Evolutionary conservation across 805 yeast species (phyloP).

Genomic region (Lachancea kluyveri): DNA sequence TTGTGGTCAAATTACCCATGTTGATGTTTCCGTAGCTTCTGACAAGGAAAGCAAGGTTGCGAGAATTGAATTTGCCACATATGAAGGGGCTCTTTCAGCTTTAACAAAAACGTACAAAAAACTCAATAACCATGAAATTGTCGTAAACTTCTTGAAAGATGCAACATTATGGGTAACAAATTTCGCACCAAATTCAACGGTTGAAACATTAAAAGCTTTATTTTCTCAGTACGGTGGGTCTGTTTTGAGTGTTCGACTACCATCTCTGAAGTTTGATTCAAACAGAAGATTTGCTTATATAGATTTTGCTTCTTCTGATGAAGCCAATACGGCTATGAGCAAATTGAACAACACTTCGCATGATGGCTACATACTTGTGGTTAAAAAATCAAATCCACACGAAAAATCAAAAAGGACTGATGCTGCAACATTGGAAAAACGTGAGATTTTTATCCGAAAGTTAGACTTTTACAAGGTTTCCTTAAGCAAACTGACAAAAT

Average conservation of each 20-base stretch:
- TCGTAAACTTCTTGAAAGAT: constrained; percentile 39
- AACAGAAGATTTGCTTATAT: constrained; percentile 70
- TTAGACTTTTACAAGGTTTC: constrained; percentile 41
- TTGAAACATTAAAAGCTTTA: constrained; percentile 33
- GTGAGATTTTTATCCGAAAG: constrained; percentile 52
- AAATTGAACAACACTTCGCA: constrained; percentile 35
- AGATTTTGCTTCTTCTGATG: constrained; percentile 42
- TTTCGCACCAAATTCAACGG: constrained; percentile 52
- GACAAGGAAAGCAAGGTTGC: constrained; percentile 34
- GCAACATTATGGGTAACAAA: constrained; percentile 69
- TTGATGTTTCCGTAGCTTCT: constrained; percentile 23
- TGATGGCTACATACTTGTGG: constrained; percentile 41
- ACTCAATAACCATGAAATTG: constrained; percentile 37
- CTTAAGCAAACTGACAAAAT: constrained; percentile 32
- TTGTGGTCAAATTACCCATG: constrained; percentile 50
- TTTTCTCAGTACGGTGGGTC: constrained; percentile 37
- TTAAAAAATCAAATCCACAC: constrained; percentile 57
- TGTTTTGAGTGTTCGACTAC: constrained; percentile 51
- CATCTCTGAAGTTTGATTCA: constrained; percentile 49
- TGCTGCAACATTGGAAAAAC: constrained; percentile 40
- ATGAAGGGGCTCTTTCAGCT: constrained; percentile 47
- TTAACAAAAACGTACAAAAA: constrained; percentile 51
- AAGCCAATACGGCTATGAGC: constrained; percentile 40
- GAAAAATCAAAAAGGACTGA: constrained; percentile 37
- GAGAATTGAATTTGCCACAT: constrained; percentile 49